Percentiles rank a stretch among this genome's conserved stretches.
These are phyloP conservation scores for Hippophae gyantsensis DNA, from an alignment of 306 rosid species.

Conservation along the genomic window DNA sequence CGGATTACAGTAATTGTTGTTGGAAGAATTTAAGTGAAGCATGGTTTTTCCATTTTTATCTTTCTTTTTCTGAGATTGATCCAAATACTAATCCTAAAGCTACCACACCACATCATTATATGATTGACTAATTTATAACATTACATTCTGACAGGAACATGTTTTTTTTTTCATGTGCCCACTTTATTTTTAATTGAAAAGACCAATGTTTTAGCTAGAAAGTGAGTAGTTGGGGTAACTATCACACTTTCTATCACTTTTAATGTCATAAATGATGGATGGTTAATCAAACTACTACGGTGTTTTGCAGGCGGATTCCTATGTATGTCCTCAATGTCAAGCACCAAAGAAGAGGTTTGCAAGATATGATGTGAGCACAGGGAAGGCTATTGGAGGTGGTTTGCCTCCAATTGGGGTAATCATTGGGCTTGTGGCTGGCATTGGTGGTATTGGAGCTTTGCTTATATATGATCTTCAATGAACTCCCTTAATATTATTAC, in stretches of 20 bases:
- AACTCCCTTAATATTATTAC: conserved; percentile 1
- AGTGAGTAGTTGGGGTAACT: no score
- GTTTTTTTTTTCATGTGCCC: no score
- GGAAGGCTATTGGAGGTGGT: conserved; percentile 71
- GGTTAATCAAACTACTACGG: not conserved
- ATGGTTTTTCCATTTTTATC: no score
- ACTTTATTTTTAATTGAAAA: no score
- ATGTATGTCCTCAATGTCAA: conserved; percentile 75
- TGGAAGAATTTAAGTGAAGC: no score
- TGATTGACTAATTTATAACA: no score
- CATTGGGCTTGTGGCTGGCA: conserved; percentile 68
- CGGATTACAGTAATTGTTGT: no score
- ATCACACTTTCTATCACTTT: not conserved
- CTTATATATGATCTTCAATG: conserved; percentile 95
- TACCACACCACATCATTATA: no score
- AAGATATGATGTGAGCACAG: conserved; percentile 68
- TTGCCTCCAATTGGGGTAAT: conserved; percentile 93
- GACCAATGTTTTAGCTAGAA: no score
- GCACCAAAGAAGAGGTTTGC: conserved; percentile 95
- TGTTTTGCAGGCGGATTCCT: conserved; percentile 52
- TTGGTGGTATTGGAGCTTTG: conserved; percentile 83
- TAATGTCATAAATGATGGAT: not conserved
- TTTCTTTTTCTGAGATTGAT: no score
- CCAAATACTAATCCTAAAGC: no score
- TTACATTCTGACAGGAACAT: no score